A percentile compares a stretch with the other conserved stretches of the same genome.
Conservation (phyloP, 768 basidiomycete genomes). For the Lactifluus rugatus region DNA sequence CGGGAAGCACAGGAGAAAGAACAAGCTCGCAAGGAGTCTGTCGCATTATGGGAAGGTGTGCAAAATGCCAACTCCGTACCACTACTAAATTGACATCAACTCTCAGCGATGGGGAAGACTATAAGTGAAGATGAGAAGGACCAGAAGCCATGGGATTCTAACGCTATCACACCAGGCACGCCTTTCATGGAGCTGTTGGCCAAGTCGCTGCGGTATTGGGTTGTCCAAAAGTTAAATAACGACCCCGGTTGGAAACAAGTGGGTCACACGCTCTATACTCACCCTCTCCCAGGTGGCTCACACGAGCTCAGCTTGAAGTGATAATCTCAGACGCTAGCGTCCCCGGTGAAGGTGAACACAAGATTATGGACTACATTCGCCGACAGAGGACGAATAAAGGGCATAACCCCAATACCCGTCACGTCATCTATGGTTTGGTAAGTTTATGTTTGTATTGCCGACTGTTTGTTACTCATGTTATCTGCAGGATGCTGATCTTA, state of each 20-base stretch:
- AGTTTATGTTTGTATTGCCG: constrained; percentile 22
- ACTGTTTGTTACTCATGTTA: constrained; percentile 13
- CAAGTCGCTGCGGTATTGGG: constrained; percentile 87
- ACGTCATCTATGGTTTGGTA: constrained; percentile 97
- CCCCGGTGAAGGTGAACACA: constrained; percentile 98
- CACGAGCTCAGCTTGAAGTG: constrained; percentile 63
- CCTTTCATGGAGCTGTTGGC: constrained; percentile 97
- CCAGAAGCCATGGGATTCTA: constrained; percentile 91
- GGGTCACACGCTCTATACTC: background rate
- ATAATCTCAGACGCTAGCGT: constrained; percentile 96
- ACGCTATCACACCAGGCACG: constrained; percentile 97
- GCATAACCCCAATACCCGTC: constrained; percentile 91
- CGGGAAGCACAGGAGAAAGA: constrained; percentile 95
- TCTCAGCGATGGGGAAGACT: constrained; percentile 83
- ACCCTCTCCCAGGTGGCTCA: background rate
- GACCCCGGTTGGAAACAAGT: constrained; percentile 96
- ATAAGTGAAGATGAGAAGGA: constrained; percentile 73
- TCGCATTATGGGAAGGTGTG: constrained; percentile 78
- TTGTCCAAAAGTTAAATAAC: constrained; percentile 86
- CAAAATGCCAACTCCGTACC: background rate
- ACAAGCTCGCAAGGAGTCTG: constrained; percentile 71
- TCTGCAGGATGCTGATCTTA: constrained; percentile 89
- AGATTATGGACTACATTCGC: constrained; percentile 98
- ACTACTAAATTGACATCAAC: background rate
- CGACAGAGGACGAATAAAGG: constrained; percentile 77